phyloP scores from a whole-genome alignment of 208 protist genomes.

The Blastocrithidia nonstop region DNA sequence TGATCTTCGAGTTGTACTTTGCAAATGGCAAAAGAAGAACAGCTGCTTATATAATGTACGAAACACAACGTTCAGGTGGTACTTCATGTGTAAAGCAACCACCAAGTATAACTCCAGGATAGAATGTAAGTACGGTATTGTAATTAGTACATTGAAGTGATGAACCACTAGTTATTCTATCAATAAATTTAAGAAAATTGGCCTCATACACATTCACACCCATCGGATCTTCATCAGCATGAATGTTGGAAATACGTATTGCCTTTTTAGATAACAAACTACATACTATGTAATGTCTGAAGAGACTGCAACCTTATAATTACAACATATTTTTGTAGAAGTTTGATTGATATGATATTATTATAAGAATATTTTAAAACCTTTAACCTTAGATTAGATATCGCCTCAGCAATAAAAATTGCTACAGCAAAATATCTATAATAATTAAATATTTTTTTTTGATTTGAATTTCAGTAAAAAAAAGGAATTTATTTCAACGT shows the following conservation, averaged over 20 bases:
- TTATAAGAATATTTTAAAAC: too few species aligned
- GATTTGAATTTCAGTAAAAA: too few species aligned
- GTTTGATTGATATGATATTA: too few species aligned
- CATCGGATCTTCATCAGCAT: constrained; percentile 46
- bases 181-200: constrained; percentile 88
- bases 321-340: constrained; percentile 59
- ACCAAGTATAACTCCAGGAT: constrained; percentile 84
- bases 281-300: constrained; percentile 79
- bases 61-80: constrained; percentile 53
- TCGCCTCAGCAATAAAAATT: too few species aligned
- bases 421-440: too few species aligned
- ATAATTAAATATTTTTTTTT: too few species aligned
- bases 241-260: constrained; percentile 48
- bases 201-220: constrained; percentile 67
- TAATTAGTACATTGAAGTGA: constrained; percentile 49
- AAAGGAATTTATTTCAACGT: too few species aligned
- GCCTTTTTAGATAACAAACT: constrained; percentile 66
- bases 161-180: constrained; percentile 79
- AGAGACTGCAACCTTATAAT: constrained; percentile 72
- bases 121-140: constrained; percentile 67
- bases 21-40: constrained; percentile 80
- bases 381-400: too few species aligned
- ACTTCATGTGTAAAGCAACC: constrained; percentile 82
- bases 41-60: constrained; percentile 75
- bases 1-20: constrained; percentile 79